Percentiles rank a stretch among this genome's conserved stretches.
These are phyloP conservation scores for Taiwanofungus camphoratus DNA, from an alignment of 1,284 basidiomycete genomes.

Conservation along the genomic window DNA sequence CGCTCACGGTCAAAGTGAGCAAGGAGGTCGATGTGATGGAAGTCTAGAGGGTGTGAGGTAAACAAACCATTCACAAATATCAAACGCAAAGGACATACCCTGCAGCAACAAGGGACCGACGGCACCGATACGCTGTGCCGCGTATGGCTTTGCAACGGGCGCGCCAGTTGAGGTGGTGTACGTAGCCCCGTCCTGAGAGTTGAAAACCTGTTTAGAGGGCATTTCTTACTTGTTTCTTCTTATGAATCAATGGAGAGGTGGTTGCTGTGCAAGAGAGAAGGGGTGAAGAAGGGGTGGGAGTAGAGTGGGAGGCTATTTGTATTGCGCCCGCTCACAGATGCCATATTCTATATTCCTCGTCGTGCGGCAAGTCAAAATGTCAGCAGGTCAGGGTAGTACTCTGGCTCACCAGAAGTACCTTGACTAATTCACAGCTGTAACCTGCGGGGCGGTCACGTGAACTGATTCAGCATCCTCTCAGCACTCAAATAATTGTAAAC, in stretches of 20 bases:
- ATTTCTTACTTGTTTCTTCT: slow-evolving; percentile 31
- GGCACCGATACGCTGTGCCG: slow-evolving; percentile 68
- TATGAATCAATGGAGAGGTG: slow-evolving; percentile 4
- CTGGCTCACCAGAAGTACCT: slow-evolving; percentile 11
- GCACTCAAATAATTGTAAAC: slow-evolving; percentile 15
- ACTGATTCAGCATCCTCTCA: slow-evolving; percentile 19
- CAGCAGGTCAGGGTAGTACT: slow-evolving; percentile 18
- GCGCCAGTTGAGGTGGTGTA: slow-evolving; percentile 88
- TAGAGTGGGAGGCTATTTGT: slow-evolving; percentile 20
- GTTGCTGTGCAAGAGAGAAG: slow-evolving; percentile 10
- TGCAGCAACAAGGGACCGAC: slow-evolving; percentile 84
- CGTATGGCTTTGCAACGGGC: slow-evolving; percentile 68
- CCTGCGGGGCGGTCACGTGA: slow-evolving; percentile 17
- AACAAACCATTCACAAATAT: not conserved
- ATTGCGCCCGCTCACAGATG: slow-evolving; percentile 7
- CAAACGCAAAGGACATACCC: slow-evolving; percentile 38
- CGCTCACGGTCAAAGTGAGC: slow-evolving; percentile 92
- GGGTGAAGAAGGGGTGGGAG: slow-evolving; percentile 15
- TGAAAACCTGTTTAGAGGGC: slow-evolving; percentile 60
- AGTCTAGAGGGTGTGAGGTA: slow-evolving; percentile 45
- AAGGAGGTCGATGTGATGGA: slow-evolving; percentile 84
- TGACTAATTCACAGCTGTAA: slow-evolving; percentile 19
- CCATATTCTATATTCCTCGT: slow-evolving; percentile 6
- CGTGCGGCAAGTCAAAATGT: slow-evolving; percentile 7
- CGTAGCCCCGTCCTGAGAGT: slow-evolving; percentile 48